Conservation (phyloP, 768 basidiomycete genomes). For the Suillus luteus region DNA sequence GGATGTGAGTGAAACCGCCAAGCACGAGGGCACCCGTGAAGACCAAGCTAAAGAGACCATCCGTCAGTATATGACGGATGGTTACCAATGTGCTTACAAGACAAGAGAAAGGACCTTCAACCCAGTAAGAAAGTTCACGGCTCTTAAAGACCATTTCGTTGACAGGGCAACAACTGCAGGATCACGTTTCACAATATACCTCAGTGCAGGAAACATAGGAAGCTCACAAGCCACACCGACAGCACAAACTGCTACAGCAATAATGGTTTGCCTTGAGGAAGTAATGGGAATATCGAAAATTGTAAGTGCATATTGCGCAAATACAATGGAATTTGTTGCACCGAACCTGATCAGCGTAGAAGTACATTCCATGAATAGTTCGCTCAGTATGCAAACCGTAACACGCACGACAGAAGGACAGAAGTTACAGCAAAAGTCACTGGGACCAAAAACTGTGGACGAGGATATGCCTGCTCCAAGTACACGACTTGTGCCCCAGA, state of each 20-base stretch:
- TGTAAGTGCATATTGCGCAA: conserved; percentile 28
- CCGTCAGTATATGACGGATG: neutral
- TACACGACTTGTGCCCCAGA: conserved; percentile 53
- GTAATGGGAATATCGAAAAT: conserved; percentile 23
- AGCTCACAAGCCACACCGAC: conserved; percentile 22
- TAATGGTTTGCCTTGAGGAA: conserved; percentile 19
- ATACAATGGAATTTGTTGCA: conserved; percentile 27
- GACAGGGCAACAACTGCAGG: conserved; percentile 26
- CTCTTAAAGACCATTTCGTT: conserved; percentile 31
- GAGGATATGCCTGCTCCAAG: conserved; percentile 34
- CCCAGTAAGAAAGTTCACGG: conserved; percentile 25
- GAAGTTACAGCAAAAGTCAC: conserved; percentile 42
- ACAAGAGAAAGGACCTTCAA: conserved; percentile 27
- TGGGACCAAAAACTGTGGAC: conserved; percentile 37
- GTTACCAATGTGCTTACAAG: conserved; percentile 17
- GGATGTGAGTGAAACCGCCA: conserved; percentile 27
- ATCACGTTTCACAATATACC: too few relatives aligned
- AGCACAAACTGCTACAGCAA: conserved; percentile 26
- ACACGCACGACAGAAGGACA: conserved; percentile 28
- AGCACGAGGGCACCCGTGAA: conserved; percentile 28
- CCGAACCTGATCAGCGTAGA: conserved; percentile 15
- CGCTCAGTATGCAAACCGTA: neutral
- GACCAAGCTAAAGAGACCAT: conserved; percentile 22
- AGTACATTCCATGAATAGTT: neutral
- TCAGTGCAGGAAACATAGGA: neutral